phyloP scores from a whole-genome alignment of 257 asterid species.

The Solanum peruvianum region DNA sequence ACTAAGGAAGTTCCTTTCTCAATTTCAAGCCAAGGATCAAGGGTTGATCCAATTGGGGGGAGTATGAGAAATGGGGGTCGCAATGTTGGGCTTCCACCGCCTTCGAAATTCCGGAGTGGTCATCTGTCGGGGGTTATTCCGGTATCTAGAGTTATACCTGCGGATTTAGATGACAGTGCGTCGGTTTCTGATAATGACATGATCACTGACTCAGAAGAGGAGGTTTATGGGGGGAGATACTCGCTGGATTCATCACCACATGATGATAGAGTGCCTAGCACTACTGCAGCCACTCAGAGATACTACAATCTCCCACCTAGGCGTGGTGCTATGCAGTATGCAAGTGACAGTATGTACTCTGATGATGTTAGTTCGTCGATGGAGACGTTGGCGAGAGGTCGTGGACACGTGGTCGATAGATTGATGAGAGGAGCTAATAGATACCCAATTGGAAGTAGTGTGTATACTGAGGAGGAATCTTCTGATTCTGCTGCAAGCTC shows the following conservation, averaged over 20 bases:
- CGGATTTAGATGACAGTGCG: conserved; percentile 18
- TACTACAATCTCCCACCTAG: conserved; percentile 7
- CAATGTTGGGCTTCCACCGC: conserved; percentile 29
- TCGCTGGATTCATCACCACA: conserved; percentile 38
- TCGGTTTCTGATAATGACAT: conserved; percentile 31
- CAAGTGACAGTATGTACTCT: conserved; percentile 26
- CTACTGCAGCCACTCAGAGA: conserved; percentile 8
- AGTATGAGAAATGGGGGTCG: conserved; percentile 17
- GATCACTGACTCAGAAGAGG: conserved; percentile 32
- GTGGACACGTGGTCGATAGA: conserved; percentile 12
- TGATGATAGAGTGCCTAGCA: conserved; percentile 22
- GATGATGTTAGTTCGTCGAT: conserved; percentile 30
- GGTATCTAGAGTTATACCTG: conserved; percentile 19
- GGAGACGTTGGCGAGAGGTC: conserved; percentile 30
- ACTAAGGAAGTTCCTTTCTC: conserved; percentile 18
- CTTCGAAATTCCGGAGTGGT: conserved; percentile 25
- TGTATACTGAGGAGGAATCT: conserved; percentile 33
- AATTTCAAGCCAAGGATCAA: conserved; percentile 10
- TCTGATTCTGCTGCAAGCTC: conserved; percentile 42
- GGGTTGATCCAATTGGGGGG: conserved; percentile 22
- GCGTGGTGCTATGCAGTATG: conserved; percentile 9
- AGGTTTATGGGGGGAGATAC: conserved; percentile 29
- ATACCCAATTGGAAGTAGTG: conserved; percentile 13
- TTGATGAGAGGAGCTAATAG: conserved; percentile 22
- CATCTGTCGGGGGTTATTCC: conserved; percentile 30